Percentiles rank a stretch among this genome's conserved stretches.
phyloP scores from a whole-genome alignment of 306 rosid species.

The Sicyos edulis region DNA sequence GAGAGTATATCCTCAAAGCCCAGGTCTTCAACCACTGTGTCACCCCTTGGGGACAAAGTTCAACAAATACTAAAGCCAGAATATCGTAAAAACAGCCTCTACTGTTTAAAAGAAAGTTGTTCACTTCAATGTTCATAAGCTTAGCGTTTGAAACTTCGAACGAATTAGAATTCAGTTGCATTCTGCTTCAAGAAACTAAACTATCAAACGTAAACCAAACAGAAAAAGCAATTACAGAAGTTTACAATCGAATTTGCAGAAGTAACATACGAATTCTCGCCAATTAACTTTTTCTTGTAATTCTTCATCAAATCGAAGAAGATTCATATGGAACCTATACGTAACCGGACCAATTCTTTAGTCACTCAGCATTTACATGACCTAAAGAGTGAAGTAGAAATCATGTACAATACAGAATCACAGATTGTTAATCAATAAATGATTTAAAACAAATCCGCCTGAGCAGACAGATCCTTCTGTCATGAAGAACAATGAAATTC shows the following conservation, averaged over 20 bases:
- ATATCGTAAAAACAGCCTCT: neutral
- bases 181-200: conserved; percentile 5
- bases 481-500: neutral
- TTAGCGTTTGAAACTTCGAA: neutral
- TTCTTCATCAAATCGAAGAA: neutral
- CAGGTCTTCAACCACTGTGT: no score
- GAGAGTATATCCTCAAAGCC: no score
- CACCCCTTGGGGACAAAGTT: no score
- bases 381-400: neutral
- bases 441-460: no score
- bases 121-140: neutral
- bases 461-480: no score
- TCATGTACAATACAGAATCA: neutral
- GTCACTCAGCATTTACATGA: neutral
- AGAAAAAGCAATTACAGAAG: neutral
- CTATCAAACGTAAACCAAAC: neutral
- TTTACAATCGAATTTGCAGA: neutral
- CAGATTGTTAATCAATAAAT: neutral
- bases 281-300: neutral
- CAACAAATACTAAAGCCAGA: conserved; percentile 6
- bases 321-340: neutral
- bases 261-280: neutral
- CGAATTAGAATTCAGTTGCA: neutral
- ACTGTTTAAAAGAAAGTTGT: neutral
- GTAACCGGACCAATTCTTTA: neutral